These are phyloP conservation scores for Pestalotiopsis sp. DNA, from an alignment of 2,329 filamentous ascomycete species.

Conservation along the genomic window DNA sequence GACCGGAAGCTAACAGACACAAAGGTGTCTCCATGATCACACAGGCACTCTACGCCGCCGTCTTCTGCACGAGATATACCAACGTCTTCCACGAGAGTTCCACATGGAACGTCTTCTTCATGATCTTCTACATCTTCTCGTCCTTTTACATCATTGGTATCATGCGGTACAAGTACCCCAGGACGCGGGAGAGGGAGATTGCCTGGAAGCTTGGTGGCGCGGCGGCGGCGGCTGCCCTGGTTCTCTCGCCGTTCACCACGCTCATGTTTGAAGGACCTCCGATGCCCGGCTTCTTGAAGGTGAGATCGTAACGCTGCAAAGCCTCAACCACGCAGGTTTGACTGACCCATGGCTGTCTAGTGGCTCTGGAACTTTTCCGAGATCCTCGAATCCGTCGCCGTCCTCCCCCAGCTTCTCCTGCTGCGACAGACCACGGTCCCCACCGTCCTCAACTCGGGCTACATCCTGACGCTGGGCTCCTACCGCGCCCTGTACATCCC, in stretches of 20 bases:
- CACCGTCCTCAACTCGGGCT: constrained; percentile 96
- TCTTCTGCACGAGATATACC: constrained; percentile 85
- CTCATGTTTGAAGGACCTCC: constrained; percentile 59
- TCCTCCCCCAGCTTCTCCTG: constrained; percentile 87
- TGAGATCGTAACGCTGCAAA: constrained; percentile 32
- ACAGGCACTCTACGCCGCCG: constrained; percentile 80
- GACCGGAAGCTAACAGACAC: background rate
- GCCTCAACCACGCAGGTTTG: background rate
- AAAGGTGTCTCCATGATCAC: constrained; percentile 89
- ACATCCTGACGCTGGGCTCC: constrained; percentile 81
- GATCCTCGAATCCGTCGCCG: constrained; percentile 86
- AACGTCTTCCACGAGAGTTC: constrained; percentile 67
- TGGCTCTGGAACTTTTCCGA: constrained; percentile 86
- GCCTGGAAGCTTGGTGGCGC: constrained; percentile 88
- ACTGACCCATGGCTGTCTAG: constrained; percentile 41
- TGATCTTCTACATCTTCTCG: constrained; percentile 83
- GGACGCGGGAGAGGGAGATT: constrained; percentile 86
- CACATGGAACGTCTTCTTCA: constrained; percentile 77
- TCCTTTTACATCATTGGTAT: constrained; percentile 84
- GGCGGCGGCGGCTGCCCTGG: constrained; percentile 63
- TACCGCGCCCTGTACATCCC: constrained; percentile 89
- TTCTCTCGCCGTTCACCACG: constrained; percentile 72
- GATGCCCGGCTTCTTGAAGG: constrained; percentile 50
- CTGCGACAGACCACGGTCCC: constrained; percentile 93
- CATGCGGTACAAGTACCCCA: constrained; percentile 83